Evolutionary conservation across 2,329 filamentous ascomycete species (phyloP).

Genomic region (Xylaria sp.): DNA sequence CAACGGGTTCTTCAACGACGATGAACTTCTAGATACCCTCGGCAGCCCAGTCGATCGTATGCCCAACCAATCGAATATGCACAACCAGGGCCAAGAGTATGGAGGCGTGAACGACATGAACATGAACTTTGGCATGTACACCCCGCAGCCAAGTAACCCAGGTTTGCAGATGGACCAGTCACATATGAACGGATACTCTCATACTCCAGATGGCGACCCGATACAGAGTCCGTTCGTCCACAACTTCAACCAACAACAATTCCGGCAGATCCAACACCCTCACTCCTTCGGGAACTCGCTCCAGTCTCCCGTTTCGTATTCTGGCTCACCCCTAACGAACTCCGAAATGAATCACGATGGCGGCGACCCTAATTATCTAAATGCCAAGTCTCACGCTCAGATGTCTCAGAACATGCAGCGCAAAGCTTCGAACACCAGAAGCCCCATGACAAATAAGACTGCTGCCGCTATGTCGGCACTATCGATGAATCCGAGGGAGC

Average conservation of each 20-base stretch:
- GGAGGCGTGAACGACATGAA: slow-evolving; percentile 63
- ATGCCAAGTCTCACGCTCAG: slow-evolving; percentile 66
- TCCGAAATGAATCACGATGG: slow-evolving; percentile 61
- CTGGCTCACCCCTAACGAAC: slow-evolving; percentile 60
- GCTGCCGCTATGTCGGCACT: slow-evolving; percentile 74
- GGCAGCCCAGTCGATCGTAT: slow-evolving; percentile 62
- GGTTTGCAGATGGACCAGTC: slow-evolving; percentile 71
- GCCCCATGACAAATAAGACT: slow-evolving; percentile 89
- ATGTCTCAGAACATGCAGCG: slow-evolving; percentile 73
- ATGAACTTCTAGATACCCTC: slow-evolving; percentile 84
- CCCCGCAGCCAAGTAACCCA: slow-evolving; percentile 64
- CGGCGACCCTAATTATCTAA: slow-evolving; percentile 65
- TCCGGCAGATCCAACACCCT: slow-evolving; percentile 72
- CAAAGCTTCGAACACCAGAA: slow-evolving; percentile 78
- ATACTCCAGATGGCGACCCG: slow-evolving; percentile 89
- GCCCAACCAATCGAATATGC: slow-evolving; percentile 59
- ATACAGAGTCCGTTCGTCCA: slow-evolving; percentile 90
- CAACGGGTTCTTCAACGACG: slow-evolving; percentile 85
- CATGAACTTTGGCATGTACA: slow-evolving; percentile 67
- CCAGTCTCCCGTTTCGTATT: slow-evolving; percentile 62
- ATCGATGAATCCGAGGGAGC: slow-evolving; percentile 73
- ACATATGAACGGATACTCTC: slow-evolving; percentile 84
- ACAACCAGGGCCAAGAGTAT: slow-evolving; percentile 66
- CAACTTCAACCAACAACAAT: slow-evolving; percentile 83
- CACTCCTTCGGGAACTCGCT: slow-evolving; percentile 65